phyloP scores from a whole-genome alignment of 768 basidiomycete species.

The Trichaptum fuscoviolaceum region DNA sequence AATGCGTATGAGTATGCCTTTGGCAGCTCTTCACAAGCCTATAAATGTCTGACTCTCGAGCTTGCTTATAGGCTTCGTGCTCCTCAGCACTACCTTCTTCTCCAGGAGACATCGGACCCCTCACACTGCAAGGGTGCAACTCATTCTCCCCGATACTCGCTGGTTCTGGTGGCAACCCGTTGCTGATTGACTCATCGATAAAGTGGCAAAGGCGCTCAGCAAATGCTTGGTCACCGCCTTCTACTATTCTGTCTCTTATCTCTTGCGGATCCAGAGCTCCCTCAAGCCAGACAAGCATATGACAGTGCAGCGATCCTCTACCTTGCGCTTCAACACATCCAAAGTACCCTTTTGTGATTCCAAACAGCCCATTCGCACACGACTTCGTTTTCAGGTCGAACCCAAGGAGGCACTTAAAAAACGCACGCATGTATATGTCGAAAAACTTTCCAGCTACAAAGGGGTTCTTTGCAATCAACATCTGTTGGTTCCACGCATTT shows the following conservation, averaged over 20 bases:
- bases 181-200: conserved; percentile 25
- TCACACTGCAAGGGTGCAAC: conserved; percentile 19
- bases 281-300: conserved; percentile 37
- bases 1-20: conserved; percentile 26
- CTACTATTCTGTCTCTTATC: conserved; percentile 15
- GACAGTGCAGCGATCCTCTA: conserved; percentile 34
- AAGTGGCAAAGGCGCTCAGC: conserved; percentile 14
- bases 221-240: conserved; percentile 17
- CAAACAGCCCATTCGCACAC: conserved; percentile 27
- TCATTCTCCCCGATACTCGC: conserved; percentile 8
- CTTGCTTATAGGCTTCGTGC: too few relatives aligned
- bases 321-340: conserved; percentile 38
- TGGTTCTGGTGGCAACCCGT: conserved; percentile 18
- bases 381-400: conserved; percentile 14
- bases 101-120: not conserved
- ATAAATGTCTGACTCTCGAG: conserved; percentile 19
- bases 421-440: conserved; percentile 32
- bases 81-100: not conserved
- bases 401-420: conserved; percentile 26
- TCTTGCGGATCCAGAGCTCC: conserved; percentile 28
- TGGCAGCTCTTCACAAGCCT: conserved; percentile 26
- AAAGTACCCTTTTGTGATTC: conserved; percentile 30
- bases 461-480: conserved; percentile 36
- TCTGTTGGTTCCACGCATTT: conserved; percentile 26
- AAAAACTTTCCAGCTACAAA: conserved; percentile 36